These are phyloP conservation scores for Coemansia sp. DNA, from an alignment of 192 early-diverging fungal genomes.

Conservation along the genomic window DNA sequence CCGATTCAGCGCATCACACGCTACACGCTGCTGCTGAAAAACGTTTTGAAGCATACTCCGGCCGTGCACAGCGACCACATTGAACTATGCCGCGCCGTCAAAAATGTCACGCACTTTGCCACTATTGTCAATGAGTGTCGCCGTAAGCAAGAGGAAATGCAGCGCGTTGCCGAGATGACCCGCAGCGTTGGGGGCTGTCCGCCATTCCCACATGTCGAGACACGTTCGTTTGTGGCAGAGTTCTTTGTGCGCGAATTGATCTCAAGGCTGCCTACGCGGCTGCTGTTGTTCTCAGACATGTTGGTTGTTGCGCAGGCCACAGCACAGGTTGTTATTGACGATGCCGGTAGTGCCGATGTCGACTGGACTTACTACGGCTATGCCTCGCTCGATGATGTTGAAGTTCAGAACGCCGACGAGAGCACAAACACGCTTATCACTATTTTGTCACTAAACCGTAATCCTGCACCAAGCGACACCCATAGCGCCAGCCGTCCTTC, in stretches of 20 bases:
- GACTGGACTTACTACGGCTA: slow-evolving; percentile 51
- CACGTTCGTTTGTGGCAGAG: slow-evolving; percentile 38
- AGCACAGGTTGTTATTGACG: slow-evolving; percentile 28
- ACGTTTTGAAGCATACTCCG: slow-evolving; percentile 51
- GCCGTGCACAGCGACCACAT: slow-evolving; percentile 50
- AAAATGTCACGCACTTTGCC: slow-evolving; percentile 50
- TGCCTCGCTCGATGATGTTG: slow-evolving; percentile 42
- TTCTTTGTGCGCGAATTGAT: slow-evolving; percentile 49
- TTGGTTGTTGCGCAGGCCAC: slow-evolving; percentile 47
- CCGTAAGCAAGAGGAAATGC: slow-evolving; percentile 50
- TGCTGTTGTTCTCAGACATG: slow-evolving; percentile 47
- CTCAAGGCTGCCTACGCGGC: slow-evolving; percentile 42
- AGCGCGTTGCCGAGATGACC: slow-evolving; percentile 35
- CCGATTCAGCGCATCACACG: slow-evolving; percentile 54
- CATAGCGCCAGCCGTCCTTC: slow-evolving; percentile 24
- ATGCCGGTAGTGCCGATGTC: slow-evolving; percentile 16
- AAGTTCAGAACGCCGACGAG: slow-evolving; percentile 51
- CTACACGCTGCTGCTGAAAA: slow-evolving; percentile 53
- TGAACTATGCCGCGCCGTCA: slow-evolving; percentile 50
- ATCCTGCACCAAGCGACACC: slow-evolving; percentile 8
- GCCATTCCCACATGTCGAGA: slow-evolving; percentile 26
- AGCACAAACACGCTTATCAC: slow-evolving; percentile 48
- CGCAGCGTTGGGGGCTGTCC: slow-evolving; percentile 41
- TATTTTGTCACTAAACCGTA: slow-evolving; percentile 47
- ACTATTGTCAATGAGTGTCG: slow-evolving; percentile 53